phyloP scores from a whole-genome alignment of 306 rosid species.

The Corylus avellana region DNA sequence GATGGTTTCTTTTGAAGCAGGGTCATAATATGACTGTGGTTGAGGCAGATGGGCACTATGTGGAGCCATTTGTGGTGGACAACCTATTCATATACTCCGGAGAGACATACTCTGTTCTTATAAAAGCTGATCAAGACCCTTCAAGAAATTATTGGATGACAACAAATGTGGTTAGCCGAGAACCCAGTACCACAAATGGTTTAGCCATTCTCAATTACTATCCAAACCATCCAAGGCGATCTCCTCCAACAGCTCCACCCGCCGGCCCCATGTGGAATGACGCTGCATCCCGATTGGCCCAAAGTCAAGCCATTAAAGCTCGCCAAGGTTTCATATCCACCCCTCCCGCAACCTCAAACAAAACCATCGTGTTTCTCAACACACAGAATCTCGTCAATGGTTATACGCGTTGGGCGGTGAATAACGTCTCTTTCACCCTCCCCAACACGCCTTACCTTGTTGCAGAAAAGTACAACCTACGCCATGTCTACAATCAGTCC shows the following conservation, averaged over 20 bases:
- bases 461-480: slow-evolving; percentile 51
- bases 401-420: slow-evolving; percentile 54
- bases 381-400: slow-evolving; percentile 58
- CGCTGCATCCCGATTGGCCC: slow-evolving; percentile 37
- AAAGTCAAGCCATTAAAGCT: slow-evolving; percentile 69
- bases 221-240: slow-evolving; percentile 70
- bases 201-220: slow-evolving; percentile 72
- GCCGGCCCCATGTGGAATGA: slow-evolving; percentile 70
- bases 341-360: slow-evolving; percentile 65
- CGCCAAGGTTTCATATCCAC: slow-evolving; percentile 41
- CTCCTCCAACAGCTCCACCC: slow-evolving; percentile 58
- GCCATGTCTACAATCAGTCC: slow-evolving; percentile 42
- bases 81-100: slow-evolving; percentile 81
- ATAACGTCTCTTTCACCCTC: slow-evolving; percentile 68
- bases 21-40: slow-evolving; percentile 91
- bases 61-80: slow-evolving; percentile 72
- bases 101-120: slow-evolving; percentile 83
- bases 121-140: slow-evolving; percentile 71
- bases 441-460: slow-evolving; percentile 86
- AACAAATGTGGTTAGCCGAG: slow-evolving; percentile 62
- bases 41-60: slow-evolving; percentile 91
- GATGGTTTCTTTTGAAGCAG: slow-evolving; percentile 30
- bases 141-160: slow-evolving; percentile 82
- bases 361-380: slow-evolving; percentile 76
- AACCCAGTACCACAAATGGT: slow-evolving; percentile 59